Evolutionary conservation across 1,139 yeast species (phyloP).

Genomic region (Candida sp.): DNA sequence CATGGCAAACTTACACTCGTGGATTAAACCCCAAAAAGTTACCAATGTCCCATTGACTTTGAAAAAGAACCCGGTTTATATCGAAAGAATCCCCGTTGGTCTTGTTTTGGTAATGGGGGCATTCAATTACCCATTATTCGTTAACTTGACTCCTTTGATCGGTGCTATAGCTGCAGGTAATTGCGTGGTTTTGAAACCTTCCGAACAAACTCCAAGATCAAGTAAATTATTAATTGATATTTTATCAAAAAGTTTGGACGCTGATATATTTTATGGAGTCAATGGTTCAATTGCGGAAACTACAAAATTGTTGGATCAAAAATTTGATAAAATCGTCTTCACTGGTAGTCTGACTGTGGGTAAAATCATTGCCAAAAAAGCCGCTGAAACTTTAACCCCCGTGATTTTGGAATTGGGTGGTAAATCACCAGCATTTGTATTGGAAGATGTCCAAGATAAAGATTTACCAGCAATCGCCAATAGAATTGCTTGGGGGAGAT

Average conservation of each 20-base stretch:
- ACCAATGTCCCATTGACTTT: slow-evolving; percentile 42
- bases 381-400: slow-evolving; percentile 83
- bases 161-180: slow-evolving; percentile 94
- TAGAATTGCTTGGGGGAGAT: slow-evolving; percentile 78
- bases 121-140: slow-evolving; percentile 77
- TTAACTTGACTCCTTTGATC: slow-evolving; percentile 63
- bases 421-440: slow-evolving; percentile 76
- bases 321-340: slow-evolving; percentile 78
- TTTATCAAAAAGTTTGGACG: slow-evolving; percentile 50
- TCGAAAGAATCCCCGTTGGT: slow-evolving; percentile 73
- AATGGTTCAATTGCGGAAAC: slow-evolving; percentile 77
- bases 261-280: slow-evolving; percentile 56
- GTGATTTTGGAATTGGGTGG: slow-evolving; percentile 85
- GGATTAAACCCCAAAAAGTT: slow-evolving; percentile 56
- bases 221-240: slow-evolving; percentile 53
- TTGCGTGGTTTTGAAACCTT: slow-evolving; percentile 73
- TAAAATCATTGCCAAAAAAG: slow-evolving; percentile 69
- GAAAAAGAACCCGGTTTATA: slow-evolving; percentile 42
- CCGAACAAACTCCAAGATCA: slow-evolving; percentile 68
- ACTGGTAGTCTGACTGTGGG: slow-evolving; percentile 84
- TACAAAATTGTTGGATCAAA: slow-evolving; percentile 55
- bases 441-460: slow-evolving; percentile 41
- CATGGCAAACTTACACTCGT: slow-evolving; percentile 55
- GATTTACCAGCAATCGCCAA: slow-evolving; percentile 52
- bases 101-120: slow-evolving; percentile 75